phyloP scores from a whole-genome alignment of 257 asterid genomes.

The Knoxia roxburghii region DNA sequence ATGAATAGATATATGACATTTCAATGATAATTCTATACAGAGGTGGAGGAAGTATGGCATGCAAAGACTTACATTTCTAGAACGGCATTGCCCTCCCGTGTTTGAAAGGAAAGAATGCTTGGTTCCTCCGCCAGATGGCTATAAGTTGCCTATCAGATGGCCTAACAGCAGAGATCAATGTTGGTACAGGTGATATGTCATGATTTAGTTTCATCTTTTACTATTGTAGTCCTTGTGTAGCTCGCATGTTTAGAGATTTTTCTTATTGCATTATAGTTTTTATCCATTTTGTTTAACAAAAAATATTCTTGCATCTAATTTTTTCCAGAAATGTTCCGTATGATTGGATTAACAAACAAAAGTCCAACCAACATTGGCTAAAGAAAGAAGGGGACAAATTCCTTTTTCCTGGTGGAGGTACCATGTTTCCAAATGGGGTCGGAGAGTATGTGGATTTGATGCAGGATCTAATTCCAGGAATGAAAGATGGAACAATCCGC shows the following conservation, averaged over 20 bases:
- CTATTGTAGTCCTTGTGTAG: not conserved
- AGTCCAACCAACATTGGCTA: conserved; percentile 95
- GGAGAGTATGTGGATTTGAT: conserved; percentile 75
- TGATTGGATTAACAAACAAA: conserved; percentile 94
- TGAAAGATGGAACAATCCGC: conserved; percentile 84
- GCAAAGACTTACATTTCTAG: conserved; percentile 62
- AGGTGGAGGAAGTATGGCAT: conserved; percentile 67
- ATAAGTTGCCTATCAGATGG: conserved; percentile 75
- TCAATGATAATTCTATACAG: conserved; percentile 27
- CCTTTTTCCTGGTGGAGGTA: conserved; percentile 96
- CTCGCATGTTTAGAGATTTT: not conserved
- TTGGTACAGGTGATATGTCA: conserved; percentile 70
- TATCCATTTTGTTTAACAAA: not conserved
- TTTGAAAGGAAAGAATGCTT: conserved; percentile 73
- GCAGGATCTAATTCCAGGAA: conserved; percentile 78
- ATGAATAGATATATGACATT: no score
- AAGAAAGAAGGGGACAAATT: conserved; percentile 92
- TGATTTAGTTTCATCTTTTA: not conserved
- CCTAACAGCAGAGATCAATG: conserved; percentile 80
- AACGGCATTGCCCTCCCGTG: conserved; percentile 88
- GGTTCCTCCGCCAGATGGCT: conserved; percentile 87
- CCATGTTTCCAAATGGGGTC: conserved; percentile 97
- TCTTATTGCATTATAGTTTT: not conserved
- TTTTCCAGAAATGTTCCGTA: conserved; percentile 80
- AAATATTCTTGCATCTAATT: not conserved